Percentiles rank a stretch among this genome's conserved stretches.
These are phyloP conservation scores for Lodderomyces theae DNA, from an alignment of 1,139 yeast species.

Conservation along the genomic window DNA sequence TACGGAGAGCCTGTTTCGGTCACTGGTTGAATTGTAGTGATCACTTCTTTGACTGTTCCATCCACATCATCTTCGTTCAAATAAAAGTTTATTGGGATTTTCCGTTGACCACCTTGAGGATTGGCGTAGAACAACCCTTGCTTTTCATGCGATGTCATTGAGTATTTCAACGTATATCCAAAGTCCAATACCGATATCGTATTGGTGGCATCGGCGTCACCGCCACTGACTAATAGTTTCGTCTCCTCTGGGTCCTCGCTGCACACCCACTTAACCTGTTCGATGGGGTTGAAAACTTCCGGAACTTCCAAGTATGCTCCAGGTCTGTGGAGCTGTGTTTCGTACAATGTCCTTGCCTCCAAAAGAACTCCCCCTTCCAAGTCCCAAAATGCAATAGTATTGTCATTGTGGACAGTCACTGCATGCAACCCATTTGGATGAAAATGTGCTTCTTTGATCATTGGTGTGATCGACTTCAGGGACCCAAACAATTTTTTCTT, in stretches of 20 bases:
- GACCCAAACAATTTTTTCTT: conserved; percentile 43
- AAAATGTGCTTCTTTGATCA: conserved; percentile 63
- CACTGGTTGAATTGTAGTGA: conserved; percentile 31
- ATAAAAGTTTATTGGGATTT: conserved; percentile 30
- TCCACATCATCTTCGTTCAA: conserved; percentile 13
- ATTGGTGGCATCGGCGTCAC: conserved; percentile 48
- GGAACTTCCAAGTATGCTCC: conserved; percentile 25
- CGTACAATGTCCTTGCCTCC: conserved; percentile 71
- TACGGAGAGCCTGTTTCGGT: conserved; percentile 49
- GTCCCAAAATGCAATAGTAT: conserved; percentile 91
- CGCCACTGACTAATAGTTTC: conserved; percentile 69
- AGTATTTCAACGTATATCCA: conserved; percentile 76
- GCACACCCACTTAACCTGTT: conserved; percentile 66
- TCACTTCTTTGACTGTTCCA: conserved; percentile 19
- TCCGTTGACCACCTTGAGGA: conserved; percentile 49
- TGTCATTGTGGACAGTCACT: conserved; percentile 75
- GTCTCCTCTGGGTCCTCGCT: conserved; percentile 81
- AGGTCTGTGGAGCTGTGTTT: conserved; percentile 61
- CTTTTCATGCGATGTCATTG: conserved; percentile 76
- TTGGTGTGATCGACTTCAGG: conserved; percentile 47
- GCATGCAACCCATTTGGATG: conserved; percentile 93
- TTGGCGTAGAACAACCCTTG: conserved; percentile 75
- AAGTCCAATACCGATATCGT: conserved; percentile 68
- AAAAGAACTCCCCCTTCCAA: conserved; percentile 69
- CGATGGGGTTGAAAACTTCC: conserved; percentile 30